A percentile compares a stretch with the other conserved stretches of the same genome.
These are phyloP conservation scores for Gyromitra esculenta DNA, from an alignment of 2,329 filamentous ascomycete species.

Conservation along the genomic window DNA sequence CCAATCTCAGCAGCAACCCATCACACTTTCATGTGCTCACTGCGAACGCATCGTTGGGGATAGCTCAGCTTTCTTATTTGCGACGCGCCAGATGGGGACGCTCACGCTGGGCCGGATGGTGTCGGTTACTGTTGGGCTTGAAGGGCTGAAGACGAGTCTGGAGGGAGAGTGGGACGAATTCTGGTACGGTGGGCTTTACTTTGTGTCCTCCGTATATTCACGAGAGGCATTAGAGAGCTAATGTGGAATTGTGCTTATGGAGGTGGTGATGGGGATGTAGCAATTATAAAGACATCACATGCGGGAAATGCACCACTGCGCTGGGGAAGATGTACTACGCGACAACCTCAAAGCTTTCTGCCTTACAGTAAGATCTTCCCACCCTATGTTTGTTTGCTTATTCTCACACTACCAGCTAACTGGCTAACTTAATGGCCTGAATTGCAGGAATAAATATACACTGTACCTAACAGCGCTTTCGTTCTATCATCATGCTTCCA, in stretches of 20 bases:
- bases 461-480: slow-evolving; percentile 39
- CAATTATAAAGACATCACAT: slow-evolving; percentile 51
- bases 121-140: slow-evolving; percentile 35
- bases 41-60: slow-evolving; percentile 54
- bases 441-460: slow-evolving; percentile 42
- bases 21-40: slow-evolving; percentile 49
- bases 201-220: background rate
- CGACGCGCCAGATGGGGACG: slow-evolving; percentile 48
- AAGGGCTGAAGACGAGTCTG: slow-evolving; percentile 44
- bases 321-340: slow-evolving; percentile 52
- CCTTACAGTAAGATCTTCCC: slow-evolving; percentile 41
- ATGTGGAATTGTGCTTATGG: slow-evolving; percentile 23
- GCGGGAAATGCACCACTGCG: slow-evolving; percentile 46
- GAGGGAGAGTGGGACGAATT: slow-evolving; percentile 52
- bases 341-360: slow-evolving; percentile 48
- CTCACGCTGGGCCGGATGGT: slow-evolving; percentile 45
- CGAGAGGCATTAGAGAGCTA: slow-evolving; percentile 6
- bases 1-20: slow-evolving; percentile 30
- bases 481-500: slow-evolving; percentile 45
- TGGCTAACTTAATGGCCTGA: background rate
- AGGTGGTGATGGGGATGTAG: slow-evolving; percentile 23
- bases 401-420: background rate
- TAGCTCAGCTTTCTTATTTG: slow-evolving; percentile 45
- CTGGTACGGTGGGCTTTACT: slow-evolving; percentile 35
- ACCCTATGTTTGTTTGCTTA: background rate